phyloP scores from a whole-genome alignment of 306 rosid species.

The barrel medic (Medicago truncatula) region DNA sequence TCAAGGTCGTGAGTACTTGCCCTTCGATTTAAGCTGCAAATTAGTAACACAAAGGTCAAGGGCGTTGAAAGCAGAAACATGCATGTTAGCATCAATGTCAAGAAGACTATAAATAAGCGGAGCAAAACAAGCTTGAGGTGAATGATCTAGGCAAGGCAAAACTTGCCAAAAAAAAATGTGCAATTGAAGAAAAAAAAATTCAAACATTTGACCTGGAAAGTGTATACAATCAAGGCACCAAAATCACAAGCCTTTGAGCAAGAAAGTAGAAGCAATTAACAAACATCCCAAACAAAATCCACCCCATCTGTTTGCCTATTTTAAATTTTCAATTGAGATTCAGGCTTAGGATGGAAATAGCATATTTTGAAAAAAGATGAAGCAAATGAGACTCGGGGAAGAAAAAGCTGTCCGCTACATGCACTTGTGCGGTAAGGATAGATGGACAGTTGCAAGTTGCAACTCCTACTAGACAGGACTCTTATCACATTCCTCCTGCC shows the following conservation, averaged over 20 bases:
- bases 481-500: conserved; percentile 14
- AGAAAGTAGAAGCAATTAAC: conserved; percentile 13
- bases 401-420: neutral
- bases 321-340: conserved; percentile 33
- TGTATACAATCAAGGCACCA: neutral
- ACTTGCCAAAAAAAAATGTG: neutral
- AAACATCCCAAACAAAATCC: conserved; percentile 3
- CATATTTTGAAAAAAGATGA: conserved; percentile 15
- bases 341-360: neutral
- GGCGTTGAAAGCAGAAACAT: conserved; percentile 21
- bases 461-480: conserved; percentile 19
- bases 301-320: conserved; percentile 15
- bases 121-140: neutral
- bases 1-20: conserved; percentile 63
- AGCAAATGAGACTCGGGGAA: neutral
- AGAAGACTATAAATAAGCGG: conserved; percentile 28
- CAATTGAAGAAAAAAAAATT: neutral
- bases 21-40: conserved; percentile 75
- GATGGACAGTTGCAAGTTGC: conserved; percentile 25
- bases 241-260: conserved; percentile 18
- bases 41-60: conserved; percentile 40
- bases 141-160: conserved; percentile 3
- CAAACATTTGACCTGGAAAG: too few species aligned
- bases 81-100: conserved; percentile 25
- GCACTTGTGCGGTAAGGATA: conserved; percentile 15